phyloP scores from a whole-genome alignment of 306 rosid genomes.

The Casuarina equisetifolia region DNA sequence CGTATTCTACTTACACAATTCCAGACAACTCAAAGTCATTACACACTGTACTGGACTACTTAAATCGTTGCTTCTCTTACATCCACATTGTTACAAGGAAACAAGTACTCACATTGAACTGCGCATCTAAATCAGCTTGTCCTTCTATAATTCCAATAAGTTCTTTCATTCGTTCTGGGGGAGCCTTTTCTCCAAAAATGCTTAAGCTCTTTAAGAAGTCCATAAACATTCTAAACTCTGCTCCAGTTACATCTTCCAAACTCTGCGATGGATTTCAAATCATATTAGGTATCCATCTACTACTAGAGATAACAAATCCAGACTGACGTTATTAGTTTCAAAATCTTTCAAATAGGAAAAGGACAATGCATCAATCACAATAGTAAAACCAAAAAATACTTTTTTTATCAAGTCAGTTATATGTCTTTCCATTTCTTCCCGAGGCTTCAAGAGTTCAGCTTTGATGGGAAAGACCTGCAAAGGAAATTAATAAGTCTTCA shows the following conservation, averaged over 20 bases:
- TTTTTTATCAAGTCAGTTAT: constrained; percentile 92
- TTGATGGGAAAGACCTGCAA: constrained; percentile 84
- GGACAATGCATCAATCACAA: constrained; percentile 10
- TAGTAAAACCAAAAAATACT: constrained; percentile 41
- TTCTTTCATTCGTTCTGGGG: constrained; percentile 80
- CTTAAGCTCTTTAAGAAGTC: constrained; percentile 81
- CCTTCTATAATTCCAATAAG: constrained; percentile 91
- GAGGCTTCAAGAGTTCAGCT: constrained; percentile 87
- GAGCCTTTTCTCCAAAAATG: constrained; percentile 86
- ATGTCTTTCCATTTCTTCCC: constrained; percentile 95
- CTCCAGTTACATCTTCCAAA: constrained; percentile 84
- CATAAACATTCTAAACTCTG: constrained; percentile 89
- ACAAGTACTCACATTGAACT: constrained; percentile 64
- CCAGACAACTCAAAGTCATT: neutral
- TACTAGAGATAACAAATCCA: constrained; percentile 11
- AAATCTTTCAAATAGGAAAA: neutral
- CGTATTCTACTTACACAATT: neutral
- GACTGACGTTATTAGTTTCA: constrained; percentile 7
- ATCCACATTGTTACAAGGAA: constrained; percentile 1
- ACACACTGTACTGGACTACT: neutral
- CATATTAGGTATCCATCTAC: constrained; percentile 33
- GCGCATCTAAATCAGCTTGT: constrained; percentile 88
- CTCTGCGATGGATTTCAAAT: constrained; percentile 58
- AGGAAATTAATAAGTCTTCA: constrained; percentile 27
- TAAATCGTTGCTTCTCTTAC: neutral